Evolutionary conservation across 169 alveolate genomes (phyloP).

Genomic region (Plasmodium falciparum): DNA sequence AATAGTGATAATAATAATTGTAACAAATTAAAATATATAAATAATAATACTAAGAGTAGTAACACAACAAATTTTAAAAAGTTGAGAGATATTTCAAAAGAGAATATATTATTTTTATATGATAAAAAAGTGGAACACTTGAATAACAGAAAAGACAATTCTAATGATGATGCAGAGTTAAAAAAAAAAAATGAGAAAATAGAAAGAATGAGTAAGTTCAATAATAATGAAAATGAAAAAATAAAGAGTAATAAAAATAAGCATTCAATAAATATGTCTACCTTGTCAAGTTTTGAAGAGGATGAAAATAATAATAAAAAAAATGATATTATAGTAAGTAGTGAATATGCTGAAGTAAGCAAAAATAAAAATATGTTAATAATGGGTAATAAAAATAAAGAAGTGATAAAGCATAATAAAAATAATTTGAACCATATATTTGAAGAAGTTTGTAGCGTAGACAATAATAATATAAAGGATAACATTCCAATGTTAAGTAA

Average conservation of each 20-base stretch:
- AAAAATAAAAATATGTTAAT: background rate
- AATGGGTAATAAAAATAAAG: background rate
- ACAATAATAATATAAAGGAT: too few relatives aligned
- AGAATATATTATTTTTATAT: background rate
- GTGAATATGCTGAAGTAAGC: background rate
- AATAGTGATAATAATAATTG: too few relatives aligned
- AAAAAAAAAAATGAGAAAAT: slow-evolving; percentile 29
- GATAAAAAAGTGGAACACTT: slow-evolving; percentile 5
- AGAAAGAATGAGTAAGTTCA: slow-evolving; percentile 11
- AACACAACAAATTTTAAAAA: too few relatives aligned
- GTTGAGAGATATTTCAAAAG: too few relatives aligned
- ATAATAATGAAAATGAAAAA: background rate
- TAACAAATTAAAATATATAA: too few relatives aligned
- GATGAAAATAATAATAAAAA: background rate
- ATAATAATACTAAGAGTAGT: too few relatives aligned
- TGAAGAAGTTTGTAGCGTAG: too few relatives aligned
- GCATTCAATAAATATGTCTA: too few relatives aligned
- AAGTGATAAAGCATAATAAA: background rate
- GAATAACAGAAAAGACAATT: slow-evolving; percentile 17
- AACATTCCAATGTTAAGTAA: background rate
- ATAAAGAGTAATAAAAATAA: too few relatives aligned
- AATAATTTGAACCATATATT: too few relatives aligned
- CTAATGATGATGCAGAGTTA: slow-evolving; percentile 22
- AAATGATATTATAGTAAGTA: background rate
- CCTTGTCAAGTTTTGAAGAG: too few relatives aligned